Evolutionary conservation across 306 rosid species (phyloP).

Genomic region (Parietaria judaica): DNA sequence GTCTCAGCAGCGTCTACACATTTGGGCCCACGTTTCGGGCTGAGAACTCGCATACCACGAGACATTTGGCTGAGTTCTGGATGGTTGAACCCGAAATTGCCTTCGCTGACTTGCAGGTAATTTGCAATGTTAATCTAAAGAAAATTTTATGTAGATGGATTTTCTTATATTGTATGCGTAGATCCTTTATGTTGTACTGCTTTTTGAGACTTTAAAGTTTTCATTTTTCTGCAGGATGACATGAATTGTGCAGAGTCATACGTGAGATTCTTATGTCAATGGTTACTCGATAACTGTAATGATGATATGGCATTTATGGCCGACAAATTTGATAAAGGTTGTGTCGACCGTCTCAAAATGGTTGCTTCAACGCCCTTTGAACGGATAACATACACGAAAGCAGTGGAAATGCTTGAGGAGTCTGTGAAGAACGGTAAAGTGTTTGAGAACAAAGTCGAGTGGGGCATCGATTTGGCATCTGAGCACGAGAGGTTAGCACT

Average conservation of each 20-base stretch:
- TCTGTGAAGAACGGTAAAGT: slow-evolving; percentile 70
- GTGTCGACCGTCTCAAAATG: slow-evolving; percentile 71
- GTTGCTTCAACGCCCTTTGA: slow-evolving; percentile 75
- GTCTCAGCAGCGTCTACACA: slow-evolving; percentile 86
- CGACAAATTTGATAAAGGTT: slow-evolving; percentile 65
- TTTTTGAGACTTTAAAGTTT: slow-evolving; percentile 9
- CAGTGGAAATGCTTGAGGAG: slow-evolving; percentile 66
- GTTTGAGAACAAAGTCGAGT: slow-evolving; percentile 90
- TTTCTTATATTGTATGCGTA: not conserved
- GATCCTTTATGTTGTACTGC: not conserved
- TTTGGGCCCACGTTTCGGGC: slow-evolving; percentile 98
- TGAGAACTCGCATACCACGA: slow-evolving; percentile 89
- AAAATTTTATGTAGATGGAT: not conserved
- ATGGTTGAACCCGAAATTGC: slow-evolving; percentile 99
- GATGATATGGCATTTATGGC: slow-evolving; percentile 96
- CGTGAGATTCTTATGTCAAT: slow-evolving; percentile 74
- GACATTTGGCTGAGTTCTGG: slow-evolving; percentile 99
- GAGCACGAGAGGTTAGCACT: slow-evolving; percentile 77
- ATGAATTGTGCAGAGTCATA: slow-evolving; percentile 97
- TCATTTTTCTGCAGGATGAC: slow-evolving; percentile 51
- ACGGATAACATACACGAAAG: slow-evolving; percentile 74
- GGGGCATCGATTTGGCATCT: slow-evolving; percentile 94
- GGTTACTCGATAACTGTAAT: slow-evolving; percentile 76
- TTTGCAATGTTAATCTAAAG: slow-evolving; percentile 4
- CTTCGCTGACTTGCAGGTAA: slow-evolving; percentile 82